phyloP scores from a whole-genome alignment of 179 eudicot genomes.

The Gypsophila paniculata region DNA sequence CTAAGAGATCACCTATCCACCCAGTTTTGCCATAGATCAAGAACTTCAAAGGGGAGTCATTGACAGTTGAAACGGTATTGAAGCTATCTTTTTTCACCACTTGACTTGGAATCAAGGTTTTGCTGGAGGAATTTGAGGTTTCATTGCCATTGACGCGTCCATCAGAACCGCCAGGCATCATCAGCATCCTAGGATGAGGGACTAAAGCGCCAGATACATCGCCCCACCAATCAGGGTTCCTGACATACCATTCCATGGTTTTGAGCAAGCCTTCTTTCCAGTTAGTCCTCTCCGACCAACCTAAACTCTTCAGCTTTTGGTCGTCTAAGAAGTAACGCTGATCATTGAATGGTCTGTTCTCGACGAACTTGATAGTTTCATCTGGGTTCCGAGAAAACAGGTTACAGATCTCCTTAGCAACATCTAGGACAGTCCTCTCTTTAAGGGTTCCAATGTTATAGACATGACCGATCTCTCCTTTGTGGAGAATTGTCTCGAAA shows the following conservation, averaged over 20 bases:
- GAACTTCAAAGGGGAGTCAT: neutral
- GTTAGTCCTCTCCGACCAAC: slow-evolving; percentile 35
- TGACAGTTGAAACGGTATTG: neutral
- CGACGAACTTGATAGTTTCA: slow-evolving; percentile 34
- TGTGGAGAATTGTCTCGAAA: slow-evolving; percentile 32
- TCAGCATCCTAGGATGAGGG: neutral
- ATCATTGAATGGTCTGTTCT: slow-evolving; percentile 30
- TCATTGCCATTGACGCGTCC: neutral
- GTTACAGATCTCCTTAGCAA: slow-evolving; percentile 35
- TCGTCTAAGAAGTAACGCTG: slow-evolving; percentile 30
- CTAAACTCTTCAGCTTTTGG: slow-evolving; percentile 38
- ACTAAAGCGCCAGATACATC: neutral
- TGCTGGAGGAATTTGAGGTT: no score
- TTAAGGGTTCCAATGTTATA: slow-evolving; percentile 31
- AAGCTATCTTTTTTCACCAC: neutral
- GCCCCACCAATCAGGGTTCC: neutral
- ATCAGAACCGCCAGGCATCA: slow-evolving; percentile 1
- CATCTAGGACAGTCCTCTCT: slow-evolving; percentile 39
- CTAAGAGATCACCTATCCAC: neutral
- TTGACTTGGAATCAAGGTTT: neutral
- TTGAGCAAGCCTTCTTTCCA: slow-evolving; percentile 45
- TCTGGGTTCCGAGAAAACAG: slow-evolving; percentile 25
- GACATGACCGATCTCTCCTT: slow-evolving; percentile 33
- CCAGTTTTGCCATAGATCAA: neutral
- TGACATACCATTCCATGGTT: slow-evolving; percentile 41